phyloP scores from a whole-genome alignment of 768 basidiomycete genomes.

The Xerocomellus dryophilus region DNA sequence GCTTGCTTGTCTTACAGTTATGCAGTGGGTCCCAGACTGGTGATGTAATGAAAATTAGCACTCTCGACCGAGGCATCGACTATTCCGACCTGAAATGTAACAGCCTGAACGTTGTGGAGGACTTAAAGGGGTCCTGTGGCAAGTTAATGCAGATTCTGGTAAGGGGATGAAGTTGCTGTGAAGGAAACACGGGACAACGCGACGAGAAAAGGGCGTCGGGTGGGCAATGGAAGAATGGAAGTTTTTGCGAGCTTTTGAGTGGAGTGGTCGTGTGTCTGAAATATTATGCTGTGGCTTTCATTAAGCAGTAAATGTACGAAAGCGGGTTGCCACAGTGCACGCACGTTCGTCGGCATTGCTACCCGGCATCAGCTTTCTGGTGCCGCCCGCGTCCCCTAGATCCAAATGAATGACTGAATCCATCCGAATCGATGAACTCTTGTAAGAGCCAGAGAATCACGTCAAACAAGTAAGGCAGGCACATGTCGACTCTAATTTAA shows the following conservation, averaged over 20 bases:
- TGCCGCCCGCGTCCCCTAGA: constrained; percentile 14
- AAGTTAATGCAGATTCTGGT: constrained; percentile 7
- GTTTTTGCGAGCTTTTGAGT: constrained; percentile 24
- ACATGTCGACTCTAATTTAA: constrained; percentile 23
- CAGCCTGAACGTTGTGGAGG: constrained; percentile 2
- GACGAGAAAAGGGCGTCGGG: constrained; percentile 5
- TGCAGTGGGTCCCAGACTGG: not conserved
- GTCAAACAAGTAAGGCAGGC: constrained; percentile 12
- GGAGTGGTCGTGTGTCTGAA: constrained; percentile 39
- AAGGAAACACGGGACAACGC: constrained; percentile 8
- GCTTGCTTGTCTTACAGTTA: not conserved
- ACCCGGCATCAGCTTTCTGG: constrained; percentile 18
- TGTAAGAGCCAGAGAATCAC: not conserved
- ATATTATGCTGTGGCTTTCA: constrained; percentile 26
- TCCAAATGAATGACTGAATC: constrained; percentile 20
- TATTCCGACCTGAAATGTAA: constrained; percentile 9
- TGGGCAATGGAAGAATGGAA: constrained; percentile 10
- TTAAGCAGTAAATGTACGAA: constrained; percentile 21
- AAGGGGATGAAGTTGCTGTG: not conserved
- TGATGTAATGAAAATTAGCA: constrained; percentile 12
- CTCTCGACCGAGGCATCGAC: not conserved
- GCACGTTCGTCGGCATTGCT: constrained; percentile 38
- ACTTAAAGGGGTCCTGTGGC: constrained; percentile 11
- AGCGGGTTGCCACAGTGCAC: constrained; percentile 25
- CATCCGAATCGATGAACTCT: constrained; percentile 11